A percentile compares a stretch with the other conserved stretches of the same genome.
Evolutionary conservation across 2,329 filamentous ascomycete species (phyloP).

Genomic region (Colletotrichum sp.): DNA sequence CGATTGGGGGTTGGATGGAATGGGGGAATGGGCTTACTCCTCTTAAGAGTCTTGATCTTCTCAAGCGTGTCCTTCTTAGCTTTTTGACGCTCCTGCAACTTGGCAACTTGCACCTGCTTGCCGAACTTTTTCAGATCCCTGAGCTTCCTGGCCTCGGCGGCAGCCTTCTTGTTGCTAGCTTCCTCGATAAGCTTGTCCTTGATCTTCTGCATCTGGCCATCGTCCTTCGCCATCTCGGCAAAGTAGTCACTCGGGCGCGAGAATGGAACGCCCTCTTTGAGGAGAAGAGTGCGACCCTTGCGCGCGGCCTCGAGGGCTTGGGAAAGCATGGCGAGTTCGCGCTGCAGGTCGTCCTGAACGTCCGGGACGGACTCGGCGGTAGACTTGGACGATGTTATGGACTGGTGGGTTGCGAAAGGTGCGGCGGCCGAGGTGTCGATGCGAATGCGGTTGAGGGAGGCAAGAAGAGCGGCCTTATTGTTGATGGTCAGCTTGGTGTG

Average conservation of each 20-base stretch:
- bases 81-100: constrained; percentile 92
- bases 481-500: constrained; percentile 97
- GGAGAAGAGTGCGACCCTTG: constrained; percentile 74
- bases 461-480: constrained; percentile 86
- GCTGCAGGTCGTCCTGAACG: constrained; percentile 87
- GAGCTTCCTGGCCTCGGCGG: constrained; percentile 88
- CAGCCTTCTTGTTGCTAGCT: constrained; percentile 89
- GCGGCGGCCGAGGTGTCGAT: constrained; percentile 70
- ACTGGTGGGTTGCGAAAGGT: constrained; percentile 84
- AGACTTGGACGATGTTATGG: constrained; percentile 69
- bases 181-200: constrained; percentile 93
- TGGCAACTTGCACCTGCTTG: constrained; percentile 96
- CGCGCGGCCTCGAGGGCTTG: constrained; percentile 84
- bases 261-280: constrained; percentile 85
- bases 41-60: constrained; percentile 93
- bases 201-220: constrained; percentile 97
- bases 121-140: constrained; percentile 98
- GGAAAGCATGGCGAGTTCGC: constrained; percentile 92
- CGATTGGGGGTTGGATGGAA: background rate
- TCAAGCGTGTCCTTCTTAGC: constrained; percentile 92
- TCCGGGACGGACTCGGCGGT: constrained; percentile 75
- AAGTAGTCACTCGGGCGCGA: constrained; percentile 94
- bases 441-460: constrained; percentile 80
- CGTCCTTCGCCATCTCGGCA: constrained; percentile 98
- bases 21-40: constrained; percentile 73